Percentiles rank a stretch among this genome's conserved stretches.
Evolutionary conservation across 2,329 filamentous ascomycete genomes (phyloP).

Genomic region (Tolypocladium album): DNA sequence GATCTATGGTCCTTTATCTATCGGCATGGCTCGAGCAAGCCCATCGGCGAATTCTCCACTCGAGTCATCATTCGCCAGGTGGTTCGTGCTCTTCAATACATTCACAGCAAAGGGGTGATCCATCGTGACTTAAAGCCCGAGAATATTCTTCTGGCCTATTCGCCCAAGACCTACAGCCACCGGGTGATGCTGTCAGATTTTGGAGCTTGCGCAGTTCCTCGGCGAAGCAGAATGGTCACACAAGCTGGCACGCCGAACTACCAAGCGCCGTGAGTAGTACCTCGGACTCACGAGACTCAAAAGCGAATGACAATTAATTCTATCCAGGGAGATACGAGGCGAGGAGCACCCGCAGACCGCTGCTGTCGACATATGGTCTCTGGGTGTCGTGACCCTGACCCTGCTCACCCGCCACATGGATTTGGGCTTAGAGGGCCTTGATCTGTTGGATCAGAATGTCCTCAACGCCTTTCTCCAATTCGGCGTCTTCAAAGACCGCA

Average conservation of each 20-base stretch:
- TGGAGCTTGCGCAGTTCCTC: constrained; percentile 34
- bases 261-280: constrained; percentile 35
- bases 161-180: constrained; percentile 28
- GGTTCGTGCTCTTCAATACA: constrained; percentile 31
- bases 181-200: constrained; percentile 42
- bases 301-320: constrained; percentile 1
- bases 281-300: background rate
- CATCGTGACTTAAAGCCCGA: constrained; percentile 46
- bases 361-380: constrained; percentile 40
- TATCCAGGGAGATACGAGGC: constrained; percentile 26
- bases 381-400: constrained; percentile 34
- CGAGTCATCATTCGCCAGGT: constrained; percentile 37
- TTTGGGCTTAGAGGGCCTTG: constrained; percentile 12
- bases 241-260: constrained; percentile 34
- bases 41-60: constrained; percentile 28
- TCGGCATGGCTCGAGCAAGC: constrained; percentile 14
- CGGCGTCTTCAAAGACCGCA: constrained; percentile 5
- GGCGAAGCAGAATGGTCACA: constrained; percentile 30
- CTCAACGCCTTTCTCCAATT: constrained; percentile 10
- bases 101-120: constrained; percentile 37
- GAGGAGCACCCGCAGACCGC: constrained; percentile 16
- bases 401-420: constrained; percentile 16
- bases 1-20: constrained; percentile 40
- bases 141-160: constrained; percentile 38
- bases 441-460: constrained; percentile 13